These are phyloP conservation scores for Nemania sp. DNA, from an alignment of 2,329 filamentous ascomycete genomes.

Conservation along the genomic window DNA sequence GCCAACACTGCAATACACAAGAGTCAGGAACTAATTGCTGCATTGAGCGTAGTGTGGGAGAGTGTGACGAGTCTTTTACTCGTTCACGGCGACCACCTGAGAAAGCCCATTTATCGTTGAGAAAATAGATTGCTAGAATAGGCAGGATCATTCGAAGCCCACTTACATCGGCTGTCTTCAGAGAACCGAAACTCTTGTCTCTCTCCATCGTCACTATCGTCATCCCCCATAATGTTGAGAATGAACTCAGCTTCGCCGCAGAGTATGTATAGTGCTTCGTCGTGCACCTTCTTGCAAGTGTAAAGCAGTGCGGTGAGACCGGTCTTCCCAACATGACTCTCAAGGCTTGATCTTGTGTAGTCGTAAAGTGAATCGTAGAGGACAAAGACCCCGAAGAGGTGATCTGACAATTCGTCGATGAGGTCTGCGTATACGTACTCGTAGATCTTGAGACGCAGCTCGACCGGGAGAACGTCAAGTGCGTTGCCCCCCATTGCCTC, in stretches of 20 bases:
- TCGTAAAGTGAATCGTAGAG: slow-evolving; percentile 21
- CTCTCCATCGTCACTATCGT: slow-evolving; percentile 16
- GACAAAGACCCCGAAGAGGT: slow-evolving; percentile 21
- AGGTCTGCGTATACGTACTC: slow-evolving; percentile 16
- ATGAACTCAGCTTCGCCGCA: slow-evolving; percentile 21
- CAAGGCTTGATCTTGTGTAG: slow-evolving; percentile 17
- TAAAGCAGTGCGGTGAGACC: slow-evolving; percentile 17
- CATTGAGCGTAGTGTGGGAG: no score
- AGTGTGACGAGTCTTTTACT: no score
- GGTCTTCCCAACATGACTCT: slow-evolving; percentile 22
- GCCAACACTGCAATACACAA: neutral
- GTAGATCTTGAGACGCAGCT: slow-evolving; percentile 23
- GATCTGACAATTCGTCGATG: slow-evolving; percentile 21
- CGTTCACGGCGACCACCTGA: neutral
- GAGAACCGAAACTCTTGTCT: slow-evolving; percentile 15
- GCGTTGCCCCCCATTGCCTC: no score
- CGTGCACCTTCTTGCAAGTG: slow-evolving; percentile 19
- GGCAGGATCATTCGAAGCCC: neutral
- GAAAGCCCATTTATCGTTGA: neutral
- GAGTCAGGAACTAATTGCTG: neutral
- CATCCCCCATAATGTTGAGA: slow-evolving; percentile 19
- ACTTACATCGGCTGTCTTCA: slow-evolving; percentile 3
- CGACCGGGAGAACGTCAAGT: slow-evolving; percentile 3
- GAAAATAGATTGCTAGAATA: neutral
- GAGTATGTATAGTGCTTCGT: slow-evolving; percentile 19